Evolutionary conservation across 768 basidiomycete genomes (phyloP), one percentile per base, ranked within the genome.

Genomic region (Melanogaster broomeanus): DNA sequence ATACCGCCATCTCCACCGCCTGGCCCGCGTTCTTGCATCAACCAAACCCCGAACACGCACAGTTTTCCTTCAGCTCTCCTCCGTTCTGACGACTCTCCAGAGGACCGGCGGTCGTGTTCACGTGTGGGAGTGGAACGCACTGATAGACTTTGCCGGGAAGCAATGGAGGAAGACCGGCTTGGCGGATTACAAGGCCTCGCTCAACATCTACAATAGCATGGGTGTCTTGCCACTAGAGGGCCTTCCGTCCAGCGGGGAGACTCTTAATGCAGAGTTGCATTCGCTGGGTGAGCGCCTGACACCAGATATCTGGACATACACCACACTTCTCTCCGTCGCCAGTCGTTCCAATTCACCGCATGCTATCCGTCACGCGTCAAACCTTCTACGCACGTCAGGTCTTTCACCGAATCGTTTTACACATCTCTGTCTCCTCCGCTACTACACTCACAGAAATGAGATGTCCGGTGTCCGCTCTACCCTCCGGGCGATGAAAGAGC

Each of bases 91-190:
- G 38, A 76, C 74, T 39, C 70, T 92, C 35, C 80, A 77, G 51
- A 69, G 68, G 19, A 73, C 71, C n/a, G 84, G 82, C 12, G 85
- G 82, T 21, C 69, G 49, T 11, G 65, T 90, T 28, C 73, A 79
- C 55, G 59, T 71, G n/a, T 82, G 82, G 76, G 81, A 90, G 64
- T 92, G 90, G 87, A 92, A 91, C 62, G 73, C 81, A 8, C 75
- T 93, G 40, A 79, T 92, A 52, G 77, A 86, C 58, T 77, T 74
- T 61, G 83, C 85, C 1, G 88, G 83, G 15, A 79, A 77, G 52
- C 86, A 87, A 3, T 82, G 78, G 72, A 77, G 87, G 50, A 82
- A 77, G 63, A 80, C 82, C 37, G 68, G 73, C 24, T 53, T 72
- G 44, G 77, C 77, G 51, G 83, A 89, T 54, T 86, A 85, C 68